These are phyloP conservation scores for Clonostachys chloroleuca DNA, from an alignment of 2,329 filamentous ascomycete species.

Conservation along the genomic window DNA sequence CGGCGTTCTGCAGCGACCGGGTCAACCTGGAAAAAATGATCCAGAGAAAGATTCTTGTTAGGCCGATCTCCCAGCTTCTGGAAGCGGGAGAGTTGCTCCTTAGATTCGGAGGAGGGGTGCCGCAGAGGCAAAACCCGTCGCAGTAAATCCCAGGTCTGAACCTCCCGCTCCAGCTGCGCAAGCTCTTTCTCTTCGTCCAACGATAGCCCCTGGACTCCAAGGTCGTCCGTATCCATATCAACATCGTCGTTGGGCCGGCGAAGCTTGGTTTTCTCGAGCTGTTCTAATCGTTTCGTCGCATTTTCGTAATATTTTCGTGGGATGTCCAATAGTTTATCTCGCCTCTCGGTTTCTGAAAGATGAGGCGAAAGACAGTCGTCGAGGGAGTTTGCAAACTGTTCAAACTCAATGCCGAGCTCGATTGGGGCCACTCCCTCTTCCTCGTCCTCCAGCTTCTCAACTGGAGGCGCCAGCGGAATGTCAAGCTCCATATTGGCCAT, in stretches of 20 bases:
- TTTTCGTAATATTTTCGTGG: slow-evolving; percentile 52
- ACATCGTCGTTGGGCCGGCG: slow-evolving; percentile 34
- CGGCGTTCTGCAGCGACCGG: slow-evolving; percentile 72
- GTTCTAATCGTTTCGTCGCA: slow-evolving; percentile 28
- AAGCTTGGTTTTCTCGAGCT: slow-evolving; percentile 16
- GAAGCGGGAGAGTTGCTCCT: background rate
- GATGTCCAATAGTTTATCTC: slow-evolving; percentile 64
- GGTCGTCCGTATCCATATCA: slow-evolving; percentile 53
- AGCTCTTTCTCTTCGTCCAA: slow-evolving; percentile 15
- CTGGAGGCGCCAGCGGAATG: background rate
- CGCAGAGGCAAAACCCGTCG: slow-evolving; percentile 69
- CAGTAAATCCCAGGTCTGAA: slow-evolving; percentile 86
- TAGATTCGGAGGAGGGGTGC: slow-evolving; percentile 29
- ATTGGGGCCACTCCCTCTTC: slow-evolving; percentile 48
- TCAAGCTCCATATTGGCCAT: slow-evolving; percentile 2
- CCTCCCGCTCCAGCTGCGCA: slow-evolving; percentile 70
- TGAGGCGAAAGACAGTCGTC: slow-evolving; percentile 64
- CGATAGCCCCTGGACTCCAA: slow-evolving; percentile 23
- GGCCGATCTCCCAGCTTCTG: slow-evolving; percentile 9
- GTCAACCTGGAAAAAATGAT: slow-evolving; percentile 71
- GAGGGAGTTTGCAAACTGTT: slow-evolving; percentile 78
- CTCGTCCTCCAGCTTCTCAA: slow-evolving; percentile 34
- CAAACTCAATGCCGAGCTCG: slow-evolving; percentile 54
- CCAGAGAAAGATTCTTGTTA: slow-evolving; percentile 41
- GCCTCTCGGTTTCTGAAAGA: slow-evolving; percentile 46